Percentiles rank a stretch among this genome's conserved stretches.
Evolutionary conservation across 1,284 basidiomycete genomes (phyloP).

Genomic region (Microbotryomycetes sp.): DNA sequence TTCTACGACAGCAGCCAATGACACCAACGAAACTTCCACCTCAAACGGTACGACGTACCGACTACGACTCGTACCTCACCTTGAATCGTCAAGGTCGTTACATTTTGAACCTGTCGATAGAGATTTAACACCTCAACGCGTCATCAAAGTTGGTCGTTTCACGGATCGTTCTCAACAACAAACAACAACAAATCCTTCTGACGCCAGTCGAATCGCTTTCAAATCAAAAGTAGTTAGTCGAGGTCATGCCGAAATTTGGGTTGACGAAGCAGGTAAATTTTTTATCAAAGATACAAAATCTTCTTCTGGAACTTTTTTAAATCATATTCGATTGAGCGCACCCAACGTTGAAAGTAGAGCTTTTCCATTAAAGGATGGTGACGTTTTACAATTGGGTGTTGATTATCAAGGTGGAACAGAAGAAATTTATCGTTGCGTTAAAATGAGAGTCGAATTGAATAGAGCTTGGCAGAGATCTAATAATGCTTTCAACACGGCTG

Average conservation of each 20-base stretch:
- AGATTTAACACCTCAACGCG: conserved; percentile 52
- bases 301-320: conserved; percentile 89
- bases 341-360: conserved; percentile 76
- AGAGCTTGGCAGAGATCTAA: conserved; percentile 76
- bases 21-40: background rate
- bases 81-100: conserved; percentile 81
- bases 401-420: conserved; percentile 97
- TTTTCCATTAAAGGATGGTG: conserved; percentile 81
- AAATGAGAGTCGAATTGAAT: conserved; percentile 83
- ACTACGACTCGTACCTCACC: conserved; percentile 82
- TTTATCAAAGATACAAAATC: conserved; percentile 87
- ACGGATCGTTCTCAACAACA: conserved; percentile 42
- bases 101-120: conserved; percentile 88
- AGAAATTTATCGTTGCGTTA: conserved; percentile 96
- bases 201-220: conserved; percentile 90
- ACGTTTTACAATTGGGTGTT: conserved; percentile 90
- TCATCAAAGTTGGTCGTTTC: conserved; percentile 47
- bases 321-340: conserved; percentile 80
- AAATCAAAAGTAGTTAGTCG: conserved; percentile 93
- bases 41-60: conserved; percentile 42
- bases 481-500: conserved; percentile 88
- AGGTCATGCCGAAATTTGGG: conserved; percentile 92
- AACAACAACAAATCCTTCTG: conserved; percentile 48
- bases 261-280: conserved; percentile 53
- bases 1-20: background rate